These are phyloP conservation scores for Neoboletus subvelutipes DNA, from an alignment of 768 basidiomycete genomes.

Conservation along the genomic window DNA sequence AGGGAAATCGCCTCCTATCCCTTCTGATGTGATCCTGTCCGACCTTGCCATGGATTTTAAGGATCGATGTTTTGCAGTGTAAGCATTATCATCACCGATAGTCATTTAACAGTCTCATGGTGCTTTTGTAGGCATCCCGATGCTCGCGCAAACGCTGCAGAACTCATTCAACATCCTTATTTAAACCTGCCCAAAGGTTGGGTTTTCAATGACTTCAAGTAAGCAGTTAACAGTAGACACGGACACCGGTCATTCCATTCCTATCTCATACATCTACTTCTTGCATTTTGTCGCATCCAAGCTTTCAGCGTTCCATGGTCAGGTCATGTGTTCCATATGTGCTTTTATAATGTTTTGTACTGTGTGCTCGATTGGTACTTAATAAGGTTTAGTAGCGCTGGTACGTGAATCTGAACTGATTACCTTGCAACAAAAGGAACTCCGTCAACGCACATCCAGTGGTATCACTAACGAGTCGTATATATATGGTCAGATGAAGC, in stretches of 20 bases:
- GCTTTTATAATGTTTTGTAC: conserved; percentile 35
- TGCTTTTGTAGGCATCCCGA: conserved; percentile 64
- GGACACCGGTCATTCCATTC: conserved; percentile 18
- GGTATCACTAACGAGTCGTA: neutral
- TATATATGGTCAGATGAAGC: neutral
- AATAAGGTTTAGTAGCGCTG: conserved; percentile 33
- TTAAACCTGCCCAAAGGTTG: conserved; percentile 70
- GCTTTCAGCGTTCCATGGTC: conserved; percentile 14
- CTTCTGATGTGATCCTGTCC: conserved; percentile 75
- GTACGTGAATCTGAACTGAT: conserved; percentile 27
- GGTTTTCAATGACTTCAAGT: conserved; percentile 61
- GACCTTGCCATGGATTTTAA: conserved; percentile 83
- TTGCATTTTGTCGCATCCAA: conserved; percentile 24
- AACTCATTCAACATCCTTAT: conserved; percentile 79
- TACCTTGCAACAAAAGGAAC: neutral
- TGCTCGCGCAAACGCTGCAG: conserved; percentile 75
- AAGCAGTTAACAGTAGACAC: conserved; percentile 10
- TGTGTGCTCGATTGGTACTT: conserved; percentile 24
- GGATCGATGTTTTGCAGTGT: conserved; percentile 87
- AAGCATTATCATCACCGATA: conserved; percentile 28
- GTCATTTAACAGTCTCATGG: conserved; percentile 1
- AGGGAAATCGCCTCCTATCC: conserved; percentile 85
- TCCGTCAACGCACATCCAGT: neutral
- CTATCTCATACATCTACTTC: conserved; percentile 30
- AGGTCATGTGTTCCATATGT: conserved; percentile 31